These are phyloP conservation scores for Aspergillus viridinutans DNA, from an alignment of 2,329 filamentous ascomycete genomes.

Conservation along the genomic window DNA sequence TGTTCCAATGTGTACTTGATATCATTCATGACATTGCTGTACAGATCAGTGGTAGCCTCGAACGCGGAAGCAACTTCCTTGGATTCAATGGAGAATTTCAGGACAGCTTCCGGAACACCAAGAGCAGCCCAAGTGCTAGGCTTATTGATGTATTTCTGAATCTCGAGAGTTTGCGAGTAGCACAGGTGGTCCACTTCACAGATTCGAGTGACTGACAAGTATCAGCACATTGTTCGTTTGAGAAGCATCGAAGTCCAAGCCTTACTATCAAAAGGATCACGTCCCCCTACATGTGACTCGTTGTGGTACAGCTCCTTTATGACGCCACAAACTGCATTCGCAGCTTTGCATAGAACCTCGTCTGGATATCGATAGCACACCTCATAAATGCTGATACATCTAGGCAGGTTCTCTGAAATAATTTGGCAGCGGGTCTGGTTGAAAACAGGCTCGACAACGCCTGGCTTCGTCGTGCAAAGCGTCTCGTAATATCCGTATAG, in stretches of 20 bases:
- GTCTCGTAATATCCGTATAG: constrained; percentile 46
- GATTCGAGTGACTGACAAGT: constrained; percentile 9
- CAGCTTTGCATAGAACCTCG: constrained; percentile 9
- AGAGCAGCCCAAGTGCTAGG: constrained; percentile 10
- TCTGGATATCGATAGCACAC: constrained; percentile 25
- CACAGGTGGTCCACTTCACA: constrained; percentile 13
- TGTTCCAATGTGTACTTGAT: constrained; percentile 10
- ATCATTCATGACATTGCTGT: constrained; percentile 4
- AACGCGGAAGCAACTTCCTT: constrained; percentile 6
- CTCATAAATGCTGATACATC: constrained; percentile 40
- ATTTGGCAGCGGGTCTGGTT: constrained; percentile 45
- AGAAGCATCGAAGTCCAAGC: background rate
- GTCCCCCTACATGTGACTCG: constrained; percentile 13
- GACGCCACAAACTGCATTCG: constrained; percentile 9
- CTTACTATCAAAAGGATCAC: constrained; percentile 18
- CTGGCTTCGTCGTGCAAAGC: constrained; percentile 44
- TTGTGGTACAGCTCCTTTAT: constrained; percentile 11
- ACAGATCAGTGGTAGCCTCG: constrained; percentile 4
- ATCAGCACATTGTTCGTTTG: background rate
- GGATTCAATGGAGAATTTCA: constrained; percentile 7
- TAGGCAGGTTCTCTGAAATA: constrained; percentile 42
- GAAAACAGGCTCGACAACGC: constrained; percentile 39
- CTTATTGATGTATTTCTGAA: constrained; percentile 13
- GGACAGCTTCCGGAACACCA: constrained; percentile 7
- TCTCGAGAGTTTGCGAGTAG: constrained; percentile 7